These are phyloP conservation scores for Saraca asoca DNA, from an alignment of 331 rosid genomes.

Conservation along the genomic window DNA sequence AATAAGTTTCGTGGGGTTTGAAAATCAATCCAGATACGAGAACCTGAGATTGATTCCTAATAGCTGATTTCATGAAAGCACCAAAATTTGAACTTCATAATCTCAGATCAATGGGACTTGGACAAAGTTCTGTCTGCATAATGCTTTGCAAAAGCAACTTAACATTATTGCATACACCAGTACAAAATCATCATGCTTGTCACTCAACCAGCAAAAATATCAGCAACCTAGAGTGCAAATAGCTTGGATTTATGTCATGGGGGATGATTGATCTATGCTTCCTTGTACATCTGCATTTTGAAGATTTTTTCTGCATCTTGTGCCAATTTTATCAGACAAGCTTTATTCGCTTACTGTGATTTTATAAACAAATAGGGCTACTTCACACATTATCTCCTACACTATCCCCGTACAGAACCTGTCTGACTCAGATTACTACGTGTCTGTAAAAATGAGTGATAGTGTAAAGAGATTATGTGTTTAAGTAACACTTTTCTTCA, in stretches of 20 bases:
- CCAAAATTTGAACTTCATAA: too few species aligned
- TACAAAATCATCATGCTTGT: constrained; percentile 41
- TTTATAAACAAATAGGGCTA: too few species aligned
- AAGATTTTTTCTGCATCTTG: constrained; percentile 7
- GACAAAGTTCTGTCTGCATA: constrained; percentile 3
- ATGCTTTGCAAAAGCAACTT: constrained; percentile 38
- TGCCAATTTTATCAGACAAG: constrained; percentile 32
- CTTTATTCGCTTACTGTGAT: constrained; percentile 26
- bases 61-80: neutral
- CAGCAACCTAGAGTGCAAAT: constrained; percentile 38
- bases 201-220: constrained; percentile 32
- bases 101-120: constrained; percentile 5
- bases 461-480: too few species aligned
- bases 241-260: constrained; percentile 30
- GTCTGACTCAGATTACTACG: too few species aligned
- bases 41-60: too few species aligned
- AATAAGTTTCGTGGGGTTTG: neutral
- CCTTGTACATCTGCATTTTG: constrained; percentile 35
- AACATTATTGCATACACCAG: constrained; percentile 33
- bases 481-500: neutral
- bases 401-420: too few species aligned
- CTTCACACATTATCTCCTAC: too few species aligned
- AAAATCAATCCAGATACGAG: too few species aligned
- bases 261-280: constrained; percentile 34
- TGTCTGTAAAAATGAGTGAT: too few species aligned